Percentiles rank a stretch among this genome's conserved stretches.
phyloP scores from a whole-genome alignment of 345 rosid species.

The Eucalyptus pauciflora region DNA sequence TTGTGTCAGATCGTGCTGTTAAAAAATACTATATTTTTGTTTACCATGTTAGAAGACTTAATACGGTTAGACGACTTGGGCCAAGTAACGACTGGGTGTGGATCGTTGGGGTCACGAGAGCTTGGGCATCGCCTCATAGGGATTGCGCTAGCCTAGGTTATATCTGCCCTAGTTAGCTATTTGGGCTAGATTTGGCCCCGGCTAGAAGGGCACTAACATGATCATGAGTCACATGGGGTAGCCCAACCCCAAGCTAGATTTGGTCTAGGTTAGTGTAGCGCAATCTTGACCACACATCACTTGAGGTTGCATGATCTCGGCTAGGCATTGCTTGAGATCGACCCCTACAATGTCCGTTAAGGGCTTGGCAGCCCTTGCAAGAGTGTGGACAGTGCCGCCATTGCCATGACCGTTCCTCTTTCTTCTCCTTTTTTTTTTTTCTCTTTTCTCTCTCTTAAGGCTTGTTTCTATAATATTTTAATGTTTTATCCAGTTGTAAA shows the following conservation, averaged over 20 bases:
- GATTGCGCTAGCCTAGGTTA: rapidly evolving
- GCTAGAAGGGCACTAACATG: not conserved
- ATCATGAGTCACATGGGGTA: not conserved
- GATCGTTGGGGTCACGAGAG: not conserved
- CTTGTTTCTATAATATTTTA: no score
- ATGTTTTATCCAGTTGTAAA: no score
- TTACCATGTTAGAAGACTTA: no score
- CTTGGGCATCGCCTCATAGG: not conserved
- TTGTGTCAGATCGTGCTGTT: not conserved
- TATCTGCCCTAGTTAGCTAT: not conserved
- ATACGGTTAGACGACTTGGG: not conserved
- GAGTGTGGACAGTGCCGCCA: not conserved
- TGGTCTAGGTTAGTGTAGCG: not conserved
- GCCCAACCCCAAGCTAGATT: not conserved
- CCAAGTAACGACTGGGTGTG: rapidly evolving
- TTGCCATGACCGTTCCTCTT: not conserved
- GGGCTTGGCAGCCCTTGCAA: not conserved
- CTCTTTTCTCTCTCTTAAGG: not conserved
- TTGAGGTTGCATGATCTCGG: not conserved
- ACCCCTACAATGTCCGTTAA: rapidly evolving
- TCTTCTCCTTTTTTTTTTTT: rapidly evolving
- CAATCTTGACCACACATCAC: not conserved
- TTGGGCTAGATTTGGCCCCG: not conserved
- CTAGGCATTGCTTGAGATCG: not conserved
- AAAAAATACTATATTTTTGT: no score